Base-by-base conservation (phyloP, 192 early-diverging fungal genomes). In the Umbelopsis sp. region DNA sequence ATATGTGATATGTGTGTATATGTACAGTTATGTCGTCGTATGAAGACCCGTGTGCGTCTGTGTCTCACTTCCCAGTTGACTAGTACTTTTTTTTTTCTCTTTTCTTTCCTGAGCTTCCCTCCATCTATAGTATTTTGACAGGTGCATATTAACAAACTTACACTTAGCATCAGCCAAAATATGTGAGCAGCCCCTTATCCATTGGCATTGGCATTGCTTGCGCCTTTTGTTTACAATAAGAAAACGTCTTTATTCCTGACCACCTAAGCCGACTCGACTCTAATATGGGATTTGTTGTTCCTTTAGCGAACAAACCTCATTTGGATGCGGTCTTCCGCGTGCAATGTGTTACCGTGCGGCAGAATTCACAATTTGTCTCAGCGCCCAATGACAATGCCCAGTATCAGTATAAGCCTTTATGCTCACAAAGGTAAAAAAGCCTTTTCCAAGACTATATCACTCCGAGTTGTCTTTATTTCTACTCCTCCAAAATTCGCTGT, bases 41-140 rank as follows among this genome's bases (percentile, higher is more conserved):
- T 4, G 26, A 32, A 62, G 56, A 62, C 56, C 29, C 56, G 56
- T 62, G 56, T 62, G 56, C 26, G 31, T 29, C 31, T 34, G 47
- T 34, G 56, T 62, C 29, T 62, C 31, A 34, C 31, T 17, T 22
- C 56, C 26, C 47, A 49, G 38, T 41, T 11, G 38, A 11, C 38
- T 6, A 41, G 38, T 6, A 41, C 38, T 11, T 41, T 41, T 41
- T 41, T 41, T 41, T 41, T 41, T 41, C 12, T 41, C 12, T 11
- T 41, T 11, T 41, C 5, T 41, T n/a, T n/a, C n/a, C 38, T 41
- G 38, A 41, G 38, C 7, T 4, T 41, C 36, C n/a, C 12, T 41
- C 38, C 12, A 41, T 41, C 38, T 41, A 41, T 6, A 41, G n/a
- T 41, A 6, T 41, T 41, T 41, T 41, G 38, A 41, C 38, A 41